A percentile compares a stretch with the other conserved stretches of the same genome.
These are phyloP conservation scores for Amanita subjunquillea DNA, from an alignment of 768 basidiomycete genomes.

Conservation along the genomic window DNA sequence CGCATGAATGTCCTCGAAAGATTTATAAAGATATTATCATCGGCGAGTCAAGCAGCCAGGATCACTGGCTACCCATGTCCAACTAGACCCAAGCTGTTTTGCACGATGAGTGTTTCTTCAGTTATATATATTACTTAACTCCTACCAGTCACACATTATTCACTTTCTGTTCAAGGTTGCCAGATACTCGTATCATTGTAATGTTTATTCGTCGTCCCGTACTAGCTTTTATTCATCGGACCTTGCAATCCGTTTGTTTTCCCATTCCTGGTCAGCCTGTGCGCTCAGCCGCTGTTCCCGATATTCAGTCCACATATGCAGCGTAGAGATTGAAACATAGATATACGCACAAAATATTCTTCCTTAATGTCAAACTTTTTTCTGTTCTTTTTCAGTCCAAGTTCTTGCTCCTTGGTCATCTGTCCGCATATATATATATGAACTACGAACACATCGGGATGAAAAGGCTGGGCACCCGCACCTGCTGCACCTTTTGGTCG, in stretches of 20 bases:
- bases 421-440: constrained; percentile 7
- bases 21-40: no score
- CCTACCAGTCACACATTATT: no score
- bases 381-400: constrained; percentile 56
- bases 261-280: constrained; percentile 64
- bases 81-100: no score
- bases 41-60: no score
- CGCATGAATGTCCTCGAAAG: no score
- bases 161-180: no score
- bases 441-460: no score
- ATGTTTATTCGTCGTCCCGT: no score
- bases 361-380: constrained; percentile 89
- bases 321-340: background rate
- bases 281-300: constrained; percentile 51
- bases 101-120: no score
- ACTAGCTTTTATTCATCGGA: constrained; percentile 48
- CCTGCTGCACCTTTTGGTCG: constrained; percentile 66
- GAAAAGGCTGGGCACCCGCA: constrained; percentile 12
- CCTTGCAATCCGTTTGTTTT: constrained; percentile 73
- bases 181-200: no score
- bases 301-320: background rate
- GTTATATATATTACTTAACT: no score
- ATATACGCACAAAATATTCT: constrained; percentile 82
- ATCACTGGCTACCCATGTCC: no score
- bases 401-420: constrained; percentile 73